Evolutionary conservation across 208 protist species (phyloP).

Genomic region (Trypanosoma vivax): DNA sequence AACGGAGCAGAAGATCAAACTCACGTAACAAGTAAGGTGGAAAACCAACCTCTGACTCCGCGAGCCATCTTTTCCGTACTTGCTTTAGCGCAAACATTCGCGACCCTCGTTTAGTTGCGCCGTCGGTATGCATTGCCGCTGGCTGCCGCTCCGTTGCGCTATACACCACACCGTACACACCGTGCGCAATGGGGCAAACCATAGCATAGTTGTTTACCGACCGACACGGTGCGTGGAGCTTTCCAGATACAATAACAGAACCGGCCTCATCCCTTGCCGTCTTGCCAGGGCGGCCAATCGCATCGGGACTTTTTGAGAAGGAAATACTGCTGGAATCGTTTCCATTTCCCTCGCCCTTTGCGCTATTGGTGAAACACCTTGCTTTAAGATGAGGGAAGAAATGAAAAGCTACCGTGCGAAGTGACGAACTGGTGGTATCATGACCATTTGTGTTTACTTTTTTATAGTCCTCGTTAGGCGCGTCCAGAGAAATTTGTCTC

Average conservation of each 20-base stretch:
- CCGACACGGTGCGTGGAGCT: slow-evolving; percentile 30
- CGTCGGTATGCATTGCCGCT: neutral
- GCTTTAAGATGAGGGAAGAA: slow-evolving; percentile 13
- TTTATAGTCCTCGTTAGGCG: too few relatives aligned
- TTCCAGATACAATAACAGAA: slow-evolving; percentile 30
- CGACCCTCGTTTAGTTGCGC: neutral
- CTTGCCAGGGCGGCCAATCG: neutral
- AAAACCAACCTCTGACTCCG: slow-evolving; percentile 72
- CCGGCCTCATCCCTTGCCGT: neutral
- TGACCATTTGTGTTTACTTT: neutral
- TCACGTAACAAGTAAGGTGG: slow-evolving; percentile 77
- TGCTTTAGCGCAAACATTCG: slow-evolving; percentile 69
- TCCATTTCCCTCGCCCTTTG: neutral
- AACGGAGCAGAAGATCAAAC: slow-evolving; percentile 71
- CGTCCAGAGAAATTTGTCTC: too few relatives aligned
- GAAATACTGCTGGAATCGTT: neutral
- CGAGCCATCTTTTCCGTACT: slow-evolving; percentile 73
- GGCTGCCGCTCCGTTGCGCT: slow-evolving; percentile 22
- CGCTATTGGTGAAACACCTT: slow-evolving; percentile 14
- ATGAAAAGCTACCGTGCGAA: slow-evolving; percentile 12
- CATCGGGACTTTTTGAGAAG: neutral
- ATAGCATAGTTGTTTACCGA: slow-evolving; percentile 58
- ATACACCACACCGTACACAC: slow-evolving; percentile 84
- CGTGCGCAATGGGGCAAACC: slow-evolving; percentile 43
- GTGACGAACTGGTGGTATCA: neutral